Base-by-base conservation (phyloP, 2,329 filamentous ascomycete species). In the Epichloe uncinata region DNA sequence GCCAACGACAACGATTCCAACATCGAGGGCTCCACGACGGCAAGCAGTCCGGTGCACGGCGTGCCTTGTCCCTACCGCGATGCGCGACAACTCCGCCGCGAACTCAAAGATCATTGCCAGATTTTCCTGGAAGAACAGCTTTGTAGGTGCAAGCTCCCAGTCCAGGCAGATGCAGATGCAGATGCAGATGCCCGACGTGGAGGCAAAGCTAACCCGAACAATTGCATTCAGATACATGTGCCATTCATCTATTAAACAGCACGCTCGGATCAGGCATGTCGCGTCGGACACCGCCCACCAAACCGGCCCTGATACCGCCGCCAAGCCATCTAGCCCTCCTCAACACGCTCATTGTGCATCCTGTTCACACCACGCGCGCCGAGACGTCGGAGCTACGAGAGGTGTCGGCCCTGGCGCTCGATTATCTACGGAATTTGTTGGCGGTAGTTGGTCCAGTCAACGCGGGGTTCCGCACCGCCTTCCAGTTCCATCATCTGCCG, bases 301-400 rank as follows among this genome's bases (percentile, higher is more conserved):
- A 66, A 34, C 71, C 79, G 1, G 77, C 78, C 11, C 77, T 77
- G 51, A 67, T 88, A 16, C 86, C 91, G 1, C 79, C 85, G 2
- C 74, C 84, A 0, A 77, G 79, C 50, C 82, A 91, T 55, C 72
- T 97, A 22, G 82, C 86, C 7, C 72, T 96, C 8, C 75, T 89
- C n/a, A 80, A 76, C 42, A 93, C 87, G 2, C 72, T 96, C n/a
- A 67, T 83, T n/a, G 77, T 93, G 13, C 88, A 95, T 60, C 91
- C 91, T 0, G 69, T 72, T 22, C 79, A 85, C 55, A 96, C 90
- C 1, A 93, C 83, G 3, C 81, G 86, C 46, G 77, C 84, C 3
- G 73, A 75, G 30, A 77, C 79, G 8, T 60, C 69, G 12, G 81
- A 85, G 18, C 77, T 79, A 49, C 66, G 75, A 48, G 73, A 81